Conservation (phyloP, 805 yeast genomes). For the Huiozyma sinensis region DNA sequence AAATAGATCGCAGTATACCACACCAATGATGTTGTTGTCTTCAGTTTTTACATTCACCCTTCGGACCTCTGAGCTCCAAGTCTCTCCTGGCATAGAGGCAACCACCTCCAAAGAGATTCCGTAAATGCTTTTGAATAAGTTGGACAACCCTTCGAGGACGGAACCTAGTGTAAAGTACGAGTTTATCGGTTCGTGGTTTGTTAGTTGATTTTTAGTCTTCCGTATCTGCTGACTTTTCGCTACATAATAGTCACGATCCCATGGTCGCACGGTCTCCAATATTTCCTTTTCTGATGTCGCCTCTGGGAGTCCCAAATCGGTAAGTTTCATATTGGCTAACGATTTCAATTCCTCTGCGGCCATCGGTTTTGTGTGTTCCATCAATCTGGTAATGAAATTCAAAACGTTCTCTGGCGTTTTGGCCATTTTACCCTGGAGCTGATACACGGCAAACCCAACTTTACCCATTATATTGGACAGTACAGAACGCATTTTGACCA, state of each 20-base stretch:
- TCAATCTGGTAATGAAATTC: constrained; percentile 53
- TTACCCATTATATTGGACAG: constrained; percentile 68
- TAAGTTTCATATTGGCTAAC: constrained; percentile 33
- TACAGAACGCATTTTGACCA: constrained; percentile 56
- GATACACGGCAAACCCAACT: constrained; percentile 64
- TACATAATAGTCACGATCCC: constrained; percentile 76
- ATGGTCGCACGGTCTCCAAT: constrained; percentile 51
- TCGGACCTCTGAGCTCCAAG: constrained; percentile 82
- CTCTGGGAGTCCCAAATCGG: constrained; percentile 5
- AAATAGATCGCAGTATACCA: constrained; percentile 80
- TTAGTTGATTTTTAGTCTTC: neutral
- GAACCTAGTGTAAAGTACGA: constrained; percentile 76
- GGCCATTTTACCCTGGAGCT: constrained; percentile 85
- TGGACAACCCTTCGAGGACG: constrained; percentile 72
- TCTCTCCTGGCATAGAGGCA: constrained; percentile 56
- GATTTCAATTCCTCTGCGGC: constrained; percentile 49
- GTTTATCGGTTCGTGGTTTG: constrained; percentile 34
- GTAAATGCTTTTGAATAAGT: constrained; percentile 58
- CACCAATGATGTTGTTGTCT: constrained; percentile 55
- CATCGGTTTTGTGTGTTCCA: constrained; percentile 38
- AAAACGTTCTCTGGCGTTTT: constrained; percentile 64
- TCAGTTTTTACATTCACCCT: constrained; percentile 67
- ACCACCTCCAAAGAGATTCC: constrained; percentile 69
- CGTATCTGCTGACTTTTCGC: neutral
- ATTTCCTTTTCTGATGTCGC: constrained; percentile 31